Percentiles rank a stretch among this genome's conserved stretches.
phyloP scores from a whole-genome alignment of 192 early-diverging fungal species.

The Umbelopsis ramanniana region DNA sequence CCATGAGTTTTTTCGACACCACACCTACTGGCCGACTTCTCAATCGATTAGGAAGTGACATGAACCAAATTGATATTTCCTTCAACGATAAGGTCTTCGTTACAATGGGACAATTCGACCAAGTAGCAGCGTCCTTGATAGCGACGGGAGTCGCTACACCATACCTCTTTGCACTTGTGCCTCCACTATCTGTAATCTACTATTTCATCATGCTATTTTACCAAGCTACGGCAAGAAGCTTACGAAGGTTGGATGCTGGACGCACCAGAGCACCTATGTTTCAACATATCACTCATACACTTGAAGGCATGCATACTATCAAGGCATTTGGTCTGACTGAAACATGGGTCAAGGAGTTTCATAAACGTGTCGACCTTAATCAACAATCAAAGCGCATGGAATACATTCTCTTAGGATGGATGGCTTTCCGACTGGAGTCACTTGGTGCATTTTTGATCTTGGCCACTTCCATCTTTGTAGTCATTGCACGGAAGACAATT shows the following conservation, averaged over 20 bases:
- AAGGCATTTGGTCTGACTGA: slow-evolving; percentile 56
- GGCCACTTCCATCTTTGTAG: slow-evolving; percentile 15
- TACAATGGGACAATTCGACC: slow-evolving; percentile 42
- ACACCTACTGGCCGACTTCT: slow-evolving; percentile 72
- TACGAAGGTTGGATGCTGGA: slow-evolving; percentile 54
- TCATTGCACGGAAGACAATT: neutral
- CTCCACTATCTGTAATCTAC: slow-evolving; percentile 6
- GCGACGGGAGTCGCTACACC: slow-evolving; percentile 20
- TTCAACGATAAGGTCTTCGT: slow-evolving; percentile 56
- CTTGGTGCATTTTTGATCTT: slow-evolving; percentile 24
- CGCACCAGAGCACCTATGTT: slow-evolving; percentile 46
- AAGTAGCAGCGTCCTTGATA: slow-evolving; percentile 19
- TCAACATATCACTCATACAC: slow-evolving; percentile 51
- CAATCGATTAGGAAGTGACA: slow-evolving; percentile 63
- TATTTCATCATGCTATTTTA: slow-evolving; percentile 22
- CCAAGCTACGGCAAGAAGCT: slow-evolving; percentile 29
- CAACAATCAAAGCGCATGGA: slow-evolving; percentile 12
- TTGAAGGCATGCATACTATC: slow-evolving; percentile 76
- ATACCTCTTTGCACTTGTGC: slow-evolving; percentile 10
- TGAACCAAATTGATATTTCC: slow-evolving; percentile 39
- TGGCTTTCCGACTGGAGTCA: slow-evolving; percentile 21
- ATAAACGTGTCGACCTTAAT: slow-evolving; percentile 11
- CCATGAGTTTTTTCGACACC: slow-evolving; percentile 71
- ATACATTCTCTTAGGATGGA: slow-evolving; percentile 14
- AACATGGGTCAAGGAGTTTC: neutral